These are phyloP conservation scores for Globisporangium carolinianum DNA, from an alignment of 352 stramenopile genomes.

Conservation along the genomic window DNA sequence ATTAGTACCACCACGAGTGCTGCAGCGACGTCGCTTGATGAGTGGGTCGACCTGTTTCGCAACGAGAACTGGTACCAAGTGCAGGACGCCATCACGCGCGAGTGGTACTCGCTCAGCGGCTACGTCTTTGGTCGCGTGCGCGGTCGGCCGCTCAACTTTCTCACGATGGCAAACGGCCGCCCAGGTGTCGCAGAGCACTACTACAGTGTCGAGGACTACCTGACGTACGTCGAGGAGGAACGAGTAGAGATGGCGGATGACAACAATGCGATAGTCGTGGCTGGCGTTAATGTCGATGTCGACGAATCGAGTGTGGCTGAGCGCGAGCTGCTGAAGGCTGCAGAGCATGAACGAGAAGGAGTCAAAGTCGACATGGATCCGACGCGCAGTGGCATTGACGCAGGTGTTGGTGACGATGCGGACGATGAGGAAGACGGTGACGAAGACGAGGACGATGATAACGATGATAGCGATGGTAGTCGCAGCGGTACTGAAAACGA, in stretches of 20 bases:
- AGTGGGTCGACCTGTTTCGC: conserved; percentile 56
- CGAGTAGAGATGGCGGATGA: not conserved
- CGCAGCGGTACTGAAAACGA: conserved; percentile 11
- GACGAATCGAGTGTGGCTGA: not conserved
- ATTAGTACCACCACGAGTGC: not conserved
- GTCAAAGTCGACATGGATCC: not conserved
- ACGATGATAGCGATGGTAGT: conserved; percentile 10
- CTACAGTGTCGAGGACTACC: conserved; percentile 58
- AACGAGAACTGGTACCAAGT: conserved; percentile 60
- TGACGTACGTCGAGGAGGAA: conserved; percentile 41
- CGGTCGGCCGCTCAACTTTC: conserved; percentile 32
- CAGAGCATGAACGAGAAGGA: conserved; percentile 2
- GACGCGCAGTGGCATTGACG: no score
- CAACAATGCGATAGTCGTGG: conserved; percentile 4
- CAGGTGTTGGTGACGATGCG: not conserved
- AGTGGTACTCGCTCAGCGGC: conserved; percentile 65
- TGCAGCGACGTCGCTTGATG: conserved; percentile 9
- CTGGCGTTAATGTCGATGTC: not conserved
- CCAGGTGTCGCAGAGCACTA: conserved; percentile 20
- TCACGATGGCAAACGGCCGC: conserved; percentile 16
- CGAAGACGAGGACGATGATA: conserved; percentile 6
- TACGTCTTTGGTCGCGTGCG: conserved; percentile 56
- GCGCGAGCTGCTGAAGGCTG: not conserved
- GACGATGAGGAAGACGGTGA: conserved; percentile 8
- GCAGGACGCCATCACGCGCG: conserved; percentile 37